Percentiles rank a stretch among this genome's conserved stretches.
These are phyloP conservation scores for Cystofilobasidium macerans DNA, from an alignment of 768 basidiomycete species.

Conservation along the genomic window DNA sequence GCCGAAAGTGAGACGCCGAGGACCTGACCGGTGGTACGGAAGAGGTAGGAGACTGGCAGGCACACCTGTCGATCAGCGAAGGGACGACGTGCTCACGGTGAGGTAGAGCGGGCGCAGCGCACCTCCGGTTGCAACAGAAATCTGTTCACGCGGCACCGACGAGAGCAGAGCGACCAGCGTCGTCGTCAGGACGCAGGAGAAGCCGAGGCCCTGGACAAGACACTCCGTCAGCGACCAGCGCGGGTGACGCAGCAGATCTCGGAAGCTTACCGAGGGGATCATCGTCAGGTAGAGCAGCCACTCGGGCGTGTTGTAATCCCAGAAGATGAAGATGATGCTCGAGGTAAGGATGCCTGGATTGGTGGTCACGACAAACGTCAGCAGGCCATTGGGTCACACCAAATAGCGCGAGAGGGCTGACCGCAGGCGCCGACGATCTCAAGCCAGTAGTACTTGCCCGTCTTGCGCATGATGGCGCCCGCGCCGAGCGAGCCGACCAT, in stretches of 20 bases:
- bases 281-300: constrained; percentile 22
- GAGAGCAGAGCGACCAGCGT: constrained; percentile 55
- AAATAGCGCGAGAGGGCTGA: background rate
- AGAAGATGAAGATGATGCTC: constrained; percentile 1
- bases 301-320: constrained; percentile 18
- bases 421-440: constrained; percentile 47
- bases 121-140: constrained; percentile 72
- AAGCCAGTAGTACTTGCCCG: constrained; percentile 57
- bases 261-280: constrained; percentile 13
- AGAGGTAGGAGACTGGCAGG: constrained; percentile 77
- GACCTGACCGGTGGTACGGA: constrained; percentile 88
- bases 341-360: constrained; percentile 2
- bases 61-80: too few relatives aligned
- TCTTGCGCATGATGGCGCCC: constrained; percentile 51
- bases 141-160: constrained; percentile 49
- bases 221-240: too few relatives aligned
- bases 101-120: constrained; percentile 37
- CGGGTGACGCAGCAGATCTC: background rate
- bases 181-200: constrained; percentile 73
- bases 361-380: too few relatives aligned
- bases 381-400: too few relatives aligned
- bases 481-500: constrained; percentile 76
- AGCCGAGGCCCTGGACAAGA: constrained; percentile 57
- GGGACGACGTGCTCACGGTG: constrained; percentile 3
- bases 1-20: constrained; percentile 83